Evolutionary conservation across 495 filamentous ascomycete genomes (phyloP), one percentile per base, ranked within the genome.

Genomic region (Penicillium odoratum): DNA sequence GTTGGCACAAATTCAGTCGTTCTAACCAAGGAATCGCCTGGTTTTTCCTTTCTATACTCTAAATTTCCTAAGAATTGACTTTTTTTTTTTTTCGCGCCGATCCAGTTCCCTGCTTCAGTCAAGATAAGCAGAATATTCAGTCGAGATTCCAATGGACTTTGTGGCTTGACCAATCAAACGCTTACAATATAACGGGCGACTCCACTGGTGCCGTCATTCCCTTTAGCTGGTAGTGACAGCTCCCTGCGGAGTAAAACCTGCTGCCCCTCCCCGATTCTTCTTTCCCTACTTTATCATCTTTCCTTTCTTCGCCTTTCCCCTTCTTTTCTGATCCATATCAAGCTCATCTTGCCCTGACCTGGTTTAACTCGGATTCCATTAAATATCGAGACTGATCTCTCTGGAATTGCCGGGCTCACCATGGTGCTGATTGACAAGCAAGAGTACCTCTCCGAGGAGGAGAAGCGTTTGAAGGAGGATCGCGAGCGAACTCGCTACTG

Each of bases 361-460:
- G 18, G 21, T 28, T 46, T 46, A 13, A 46, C 28, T 29, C 46
- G 46, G 15, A 3, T n/a, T n/a, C 46, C 13, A 31, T 48, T 30
- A 7, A 34, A 40, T 40, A 0, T 49, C 8, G 18, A 51, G 13
- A 38, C 38, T 13, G 36, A 29, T 34, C 53, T 18, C 48, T 40
- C 11, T 49, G 52, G 48, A 16, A 36, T 44, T n/a, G 21, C 40
- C 42, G 50, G 51, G 40, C 56, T 59, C 55, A 69, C 57, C 64
- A 97, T 98, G 93, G 92, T 96, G 59, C 79, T 93, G 65, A 86
- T 93, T 61, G 93, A 94, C 67, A 82, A 87, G 59, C 84, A 93
- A 68, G 88, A 90, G 64, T 91, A 91, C 69, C 81, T 91, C 67
- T 89, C 88, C 52, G 83, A 87, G 69, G 93, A 98, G 76, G 93